Percentiles rank a stretch among this genome's conserved stretches.
phyloP scores from a whole-genome alignment of 108 stramenopile genomes.

The Hondaea fermentalgiana region DNA sequence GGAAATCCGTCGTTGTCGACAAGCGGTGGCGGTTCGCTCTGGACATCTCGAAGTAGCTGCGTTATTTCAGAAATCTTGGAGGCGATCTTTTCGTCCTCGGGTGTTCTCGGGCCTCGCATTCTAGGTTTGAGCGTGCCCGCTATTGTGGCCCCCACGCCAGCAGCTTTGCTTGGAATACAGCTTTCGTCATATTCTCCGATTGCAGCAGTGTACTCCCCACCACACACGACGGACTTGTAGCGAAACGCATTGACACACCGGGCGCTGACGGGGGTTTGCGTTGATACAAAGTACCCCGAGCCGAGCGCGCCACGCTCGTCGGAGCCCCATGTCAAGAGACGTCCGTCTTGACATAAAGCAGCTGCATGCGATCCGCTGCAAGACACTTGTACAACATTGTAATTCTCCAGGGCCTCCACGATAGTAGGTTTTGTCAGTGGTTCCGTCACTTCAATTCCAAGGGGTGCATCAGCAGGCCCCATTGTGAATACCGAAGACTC shows the following conservation, averaged over 20 bases:
- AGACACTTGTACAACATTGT: not conserved
- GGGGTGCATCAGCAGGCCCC: not conserved
- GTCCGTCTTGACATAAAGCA: not conserved
- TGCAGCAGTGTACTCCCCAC: not conserved
- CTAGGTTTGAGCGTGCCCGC: too few species aligned
- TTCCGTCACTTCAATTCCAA: not conserved
- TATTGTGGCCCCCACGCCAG: too few species aligned
- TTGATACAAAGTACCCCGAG: not conserved
- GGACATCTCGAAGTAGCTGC: not conserved
- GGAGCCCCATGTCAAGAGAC: not conserved
- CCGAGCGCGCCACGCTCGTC: not conserved
- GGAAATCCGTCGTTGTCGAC: not conserved
- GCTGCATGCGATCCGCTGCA: not conserved
- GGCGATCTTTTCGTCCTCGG: not conserved
- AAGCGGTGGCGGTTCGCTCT: not conserved
- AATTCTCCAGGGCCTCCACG: not conserved
- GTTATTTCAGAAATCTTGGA: not conserved
- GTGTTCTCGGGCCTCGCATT: too few species aligned
- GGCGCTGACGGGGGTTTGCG: not conserved
- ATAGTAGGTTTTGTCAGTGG: not conserved
- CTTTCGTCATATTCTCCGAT: not conserved
- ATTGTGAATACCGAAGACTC: not conserved
- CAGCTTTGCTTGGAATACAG: too few species aligned
- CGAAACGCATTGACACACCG: not conserved
- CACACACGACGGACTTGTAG: not conserved